phyloP scores from a whole-genome alignment of 169 alveolate species.

The Plasmodium inui region DNA sequence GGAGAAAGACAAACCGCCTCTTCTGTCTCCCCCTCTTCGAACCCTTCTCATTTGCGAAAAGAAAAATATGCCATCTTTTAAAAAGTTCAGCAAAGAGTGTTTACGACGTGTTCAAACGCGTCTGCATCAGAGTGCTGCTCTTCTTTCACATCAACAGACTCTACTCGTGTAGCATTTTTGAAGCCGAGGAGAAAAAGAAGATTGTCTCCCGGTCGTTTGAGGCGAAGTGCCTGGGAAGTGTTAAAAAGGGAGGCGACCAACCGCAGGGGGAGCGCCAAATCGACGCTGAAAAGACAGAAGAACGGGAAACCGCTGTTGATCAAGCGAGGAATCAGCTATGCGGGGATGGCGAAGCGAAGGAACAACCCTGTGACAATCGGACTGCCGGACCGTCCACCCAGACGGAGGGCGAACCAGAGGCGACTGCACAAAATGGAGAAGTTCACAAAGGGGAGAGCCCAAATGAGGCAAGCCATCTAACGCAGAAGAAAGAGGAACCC shows the following conservation, averaged over 20 bases:
- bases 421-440: not conserved
- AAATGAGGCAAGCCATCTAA: not conserved
- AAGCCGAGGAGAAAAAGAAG: slow-evolving; percentile 12
- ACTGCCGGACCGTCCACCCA: not conserved
- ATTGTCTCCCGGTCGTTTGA: slow-evolving; percentile 32
- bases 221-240: not conserved
- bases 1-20: slow-evolving; percentile 8
- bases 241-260: not conserved
- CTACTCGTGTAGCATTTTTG: slow-evolving; percentile 27
- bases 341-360: not conserved
- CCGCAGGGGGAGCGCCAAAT: not conserved
- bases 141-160: slow-evolving; percentile 47
- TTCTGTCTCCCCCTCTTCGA: not conserved
- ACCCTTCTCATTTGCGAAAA: not conserved
- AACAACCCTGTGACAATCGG: not conserved
- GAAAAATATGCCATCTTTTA: not conserved
- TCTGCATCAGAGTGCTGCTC: slow-evolving; percentile 19
- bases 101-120: not conserved
- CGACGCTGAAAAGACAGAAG: not conserved
- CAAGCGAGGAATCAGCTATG: not conserved
- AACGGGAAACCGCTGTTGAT: not conserved
- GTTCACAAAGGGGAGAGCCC: not conserved
- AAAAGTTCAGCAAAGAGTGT: not conserved
- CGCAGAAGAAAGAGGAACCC: not conserved
- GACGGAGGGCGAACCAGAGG: not conserved